phyloP scores from a whole-genome alignment of 169 alveolate species.

The Babesia ovata region DNA sequence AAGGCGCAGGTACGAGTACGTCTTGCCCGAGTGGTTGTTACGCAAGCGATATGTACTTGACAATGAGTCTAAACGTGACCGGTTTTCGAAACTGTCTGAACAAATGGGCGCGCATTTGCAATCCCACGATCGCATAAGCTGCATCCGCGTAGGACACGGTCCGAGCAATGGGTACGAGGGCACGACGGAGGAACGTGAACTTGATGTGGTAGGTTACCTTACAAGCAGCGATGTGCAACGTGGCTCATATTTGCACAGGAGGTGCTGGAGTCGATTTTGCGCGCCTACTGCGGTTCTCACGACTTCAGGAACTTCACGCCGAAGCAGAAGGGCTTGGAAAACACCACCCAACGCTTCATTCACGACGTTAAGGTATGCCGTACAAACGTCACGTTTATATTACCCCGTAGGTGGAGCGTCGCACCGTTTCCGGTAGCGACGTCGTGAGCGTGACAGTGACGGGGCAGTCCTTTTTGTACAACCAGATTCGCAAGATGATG shows the following conservation, averaged over 20 bases:
- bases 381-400: background rate
- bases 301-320: constrained; percentile 81
- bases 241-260: background rate
- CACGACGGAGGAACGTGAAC: constrained; percentile 57
- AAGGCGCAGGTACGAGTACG: constrained; percentile 80
- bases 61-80: constrained; percentile 32
- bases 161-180: constrained; percentile 35
- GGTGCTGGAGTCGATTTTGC: constrained; percentile 63
- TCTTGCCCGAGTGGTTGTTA: constrained; percentile 76
- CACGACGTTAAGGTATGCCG: constrained; percentile 69
- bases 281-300: constrained; percentile 76
- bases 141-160: constrained; percentile 18
- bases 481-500: constrained; percentile 84
- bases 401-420: constrained; percentile 5
- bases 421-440: constrained; percentile 5
- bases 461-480: constrained; percentile 83
- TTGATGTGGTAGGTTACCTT: constrained; percentile 47
- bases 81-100: constrained; percentile 20
- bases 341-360: constrained; percentile 78
- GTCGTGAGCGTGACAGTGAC: constrained; percentile 70
- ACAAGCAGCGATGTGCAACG: background rate
- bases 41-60: constrained; percentile 40
- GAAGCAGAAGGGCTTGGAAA: constrained; percentile 66
- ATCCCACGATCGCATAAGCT: constrained; percentile 9
- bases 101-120: constrained; percentile 34